Percentiles rank a stretch among this genome's conserved stretches.
Conservation (phyloP, 2,329 filamentous ascomycete species). For the Incumbomyces lentus region DNA sequence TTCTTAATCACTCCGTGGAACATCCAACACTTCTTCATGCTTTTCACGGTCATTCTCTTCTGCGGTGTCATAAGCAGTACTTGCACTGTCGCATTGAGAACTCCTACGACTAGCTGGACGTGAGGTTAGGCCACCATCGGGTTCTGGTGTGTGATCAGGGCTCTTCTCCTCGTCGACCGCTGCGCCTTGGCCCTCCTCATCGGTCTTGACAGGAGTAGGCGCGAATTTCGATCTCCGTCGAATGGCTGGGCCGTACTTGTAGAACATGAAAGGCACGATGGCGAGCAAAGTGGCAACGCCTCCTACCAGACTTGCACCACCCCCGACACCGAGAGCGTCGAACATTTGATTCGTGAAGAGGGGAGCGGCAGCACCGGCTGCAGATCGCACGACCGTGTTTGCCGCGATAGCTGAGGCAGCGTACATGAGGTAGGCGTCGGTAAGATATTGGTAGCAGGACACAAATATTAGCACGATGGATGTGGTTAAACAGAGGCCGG, state of each 20-base stretch:
- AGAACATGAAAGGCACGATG: constrained; percentile 36
- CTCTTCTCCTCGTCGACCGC: neutral
- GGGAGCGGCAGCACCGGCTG: constrained; percentile 39
- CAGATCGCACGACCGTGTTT: constrained; percentile 37
- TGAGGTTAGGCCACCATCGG: no score
- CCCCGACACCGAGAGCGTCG: constrained; percentile 35
- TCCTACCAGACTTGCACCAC: constrained; percentile 36
- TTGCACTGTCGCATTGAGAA: no score
- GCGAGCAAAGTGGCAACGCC: constrained; percentile 37
- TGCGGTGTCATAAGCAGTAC: no score
- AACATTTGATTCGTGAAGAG: constrained; percentile 40
- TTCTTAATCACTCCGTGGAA: no score
- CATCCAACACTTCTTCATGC: no score
- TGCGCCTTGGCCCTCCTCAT: neutral
- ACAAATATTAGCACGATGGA: constrained; percentile 34
- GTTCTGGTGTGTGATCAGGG: no score
- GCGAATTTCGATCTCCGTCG: constrained; percentile 40
- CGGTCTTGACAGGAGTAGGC: constrained; percentile 23
- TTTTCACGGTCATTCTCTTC: no score
- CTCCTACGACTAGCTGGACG: no score
- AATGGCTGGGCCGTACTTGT: constrained; percentile 33
- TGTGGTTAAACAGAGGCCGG: constrained; percentile 33
- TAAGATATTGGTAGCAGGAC: constrained; percentile 32
- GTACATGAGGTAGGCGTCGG: constrained; percentile 35
- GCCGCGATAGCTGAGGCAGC: constrained; percentile 35